These are phyloP conservation scores for Saraca asoca DNA, from an alignment of 331 rosid species.

Conservation along the genomic window DNA sequence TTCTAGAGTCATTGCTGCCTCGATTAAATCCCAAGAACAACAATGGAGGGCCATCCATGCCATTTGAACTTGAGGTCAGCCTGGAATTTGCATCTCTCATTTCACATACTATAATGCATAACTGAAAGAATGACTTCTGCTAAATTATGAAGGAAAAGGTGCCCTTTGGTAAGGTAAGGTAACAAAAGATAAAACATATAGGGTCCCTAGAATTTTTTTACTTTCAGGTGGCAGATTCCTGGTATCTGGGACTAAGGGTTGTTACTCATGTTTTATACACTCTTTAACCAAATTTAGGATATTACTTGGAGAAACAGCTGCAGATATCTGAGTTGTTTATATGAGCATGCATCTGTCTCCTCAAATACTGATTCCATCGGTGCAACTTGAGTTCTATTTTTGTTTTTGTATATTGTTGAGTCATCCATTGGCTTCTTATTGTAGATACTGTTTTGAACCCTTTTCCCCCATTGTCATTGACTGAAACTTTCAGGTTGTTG, in stretches of 20 bases:
- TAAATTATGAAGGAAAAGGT: too few species aligned
- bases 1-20: constrained; percentile 75
- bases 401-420: constrained; percentile 15
- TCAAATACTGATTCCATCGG: not conserved
- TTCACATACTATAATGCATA: constrained; percentile 20
- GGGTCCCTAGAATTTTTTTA: too few species aligned
- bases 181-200: too few species aligned
- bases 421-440: constrained; percentile 17
- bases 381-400: not conserved
- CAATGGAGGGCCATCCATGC: constrained; percentile 91
- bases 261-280: too few species aligned
- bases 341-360: constrained; percentile 18
- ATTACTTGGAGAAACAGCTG: not conserved
- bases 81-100: constrained; percentile 24
- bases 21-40: constrained; percentile 77
- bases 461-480: constrained; percentile 29
- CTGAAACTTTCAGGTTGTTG: constrained; percentile 75
- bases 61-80: constrained; percentile 92
- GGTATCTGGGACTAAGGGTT: too few species aligned
- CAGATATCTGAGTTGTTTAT: constrained; percentile 5
- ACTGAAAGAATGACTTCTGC: constrained; percentile 4
- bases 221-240: too few species aligned
- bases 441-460: constrained; percentile 17
- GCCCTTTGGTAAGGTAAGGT: too few species aligned
- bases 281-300: not conserved